phyloP scores from a whole-genome alignment of 106 monocot genomes.

The Triglochin maritima region DNA sequence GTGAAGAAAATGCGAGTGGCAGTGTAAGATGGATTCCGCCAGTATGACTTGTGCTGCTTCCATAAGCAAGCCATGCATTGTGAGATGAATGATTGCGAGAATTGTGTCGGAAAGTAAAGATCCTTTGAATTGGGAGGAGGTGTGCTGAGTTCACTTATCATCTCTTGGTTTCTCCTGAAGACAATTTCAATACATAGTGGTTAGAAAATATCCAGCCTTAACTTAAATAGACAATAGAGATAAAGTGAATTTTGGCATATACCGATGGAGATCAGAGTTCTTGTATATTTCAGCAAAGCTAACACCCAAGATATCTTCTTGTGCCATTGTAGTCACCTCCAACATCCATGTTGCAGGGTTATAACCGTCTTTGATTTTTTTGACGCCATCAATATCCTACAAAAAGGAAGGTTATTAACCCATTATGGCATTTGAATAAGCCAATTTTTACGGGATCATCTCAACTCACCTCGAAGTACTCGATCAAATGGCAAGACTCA shows the following conservation, averaged over 20 bases:
- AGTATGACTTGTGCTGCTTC: constrained; percentile 33
- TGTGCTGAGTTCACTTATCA: constrained; percentile 24
- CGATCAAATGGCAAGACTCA: constrained; percentile 40
- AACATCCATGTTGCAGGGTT: constrained; percentile 74
- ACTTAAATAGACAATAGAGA: not conserved
- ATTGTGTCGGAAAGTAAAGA: constrained; percentile 23
- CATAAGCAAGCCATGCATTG: constrained; percentile 35
- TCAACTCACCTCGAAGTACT: constrained; percentile 49
- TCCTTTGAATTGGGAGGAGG: constrained; percentile 25
- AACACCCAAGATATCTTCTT: constrained; percentile 38
- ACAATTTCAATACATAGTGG: not conserved
- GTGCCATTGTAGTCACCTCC: constrained; percentile 31
- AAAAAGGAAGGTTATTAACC: not conserved
- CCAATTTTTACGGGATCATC: not conserved
- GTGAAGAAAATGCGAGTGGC: constrained; percentile 34
- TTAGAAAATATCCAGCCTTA: not conserved
- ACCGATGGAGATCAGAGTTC: constrained; percentile 31
- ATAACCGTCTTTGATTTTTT: constrained; percentile 44
- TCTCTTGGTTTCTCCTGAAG: constrained; percentile 29
- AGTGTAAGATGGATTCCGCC: constrained; percentile 35
- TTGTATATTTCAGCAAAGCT: constrained; percentile 32
- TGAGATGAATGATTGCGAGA: constrained; percentile 21
- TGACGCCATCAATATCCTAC: constrained; percentile 14
- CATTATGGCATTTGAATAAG: not conserved
- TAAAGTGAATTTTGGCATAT: not conserved